These are phyloP conservation scores for Puya raimondii DNA, from an alignment of 176 grass and related monocot species.

Conservation along the genomic window DNA sequence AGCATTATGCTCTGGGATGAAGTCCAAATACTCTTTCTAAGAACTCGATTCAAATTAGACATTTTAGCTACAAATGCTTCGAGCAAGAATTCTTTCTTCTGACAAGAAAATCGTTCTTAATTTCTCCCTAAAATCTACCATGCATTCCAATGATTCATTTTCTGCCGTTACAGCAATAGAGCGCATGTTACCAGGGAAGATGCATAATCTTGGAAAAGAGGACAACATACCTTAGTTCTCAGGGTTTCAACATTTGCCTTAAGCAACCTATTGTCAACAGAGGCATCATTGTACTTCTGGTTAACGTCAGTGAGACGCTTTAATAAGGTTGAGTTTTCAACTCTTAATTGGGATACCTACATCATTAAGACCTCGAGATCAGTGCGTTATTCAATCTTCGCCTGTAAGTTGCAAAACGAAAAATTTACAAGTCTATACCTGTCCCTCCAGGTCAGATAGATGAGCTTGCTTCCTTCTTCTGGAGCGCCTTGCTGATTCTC, in stretches of 20 bases:
- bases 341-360: slow-evolving; percentile 59
- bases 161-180: slow-evolving; percentile 13
- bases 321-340: slow-evolving; percentile 59
- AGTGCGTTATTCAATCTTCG: background rate
- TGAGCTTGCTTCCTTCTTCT: slow-evolving; percentile 85
- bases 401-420: background rate
- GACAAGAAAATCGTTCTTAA: too few species aligned
- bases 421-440: slow-evolving; percentile 30
- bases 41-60: too few species aligned
- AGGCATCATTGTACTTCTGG: slow-evolving; percentile 59
- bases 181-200: background rate
- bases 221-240: slow-evolving; percentile 51
- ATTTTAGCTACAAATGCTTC: too few species aligned
- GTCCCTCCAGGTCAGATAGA: slow-evolving; percentile 52
- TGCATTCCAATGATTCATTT: background rate
- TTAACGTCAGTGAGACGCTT: slow-evolving; percentile 57
- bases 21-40: too few species aligned
- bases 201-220: slow-evolving; percentile 7
- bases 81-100: too few species aligned
- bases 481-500: slow-evolving; percentile 87
- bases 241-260: slow-evolving; percentile 58
- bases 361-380: background rate
- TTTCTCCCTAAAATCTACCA: background rate
- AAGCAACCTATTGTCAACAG: slow-evolving; percentile 53
- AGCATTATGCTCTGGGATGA: too few species aligned